Percentiles rank a stretch among this genome's conserved stretches.
phyloP scores from a whole-genome alignment of 805 yeast species.

The Candida tammaniensis region DNA sequence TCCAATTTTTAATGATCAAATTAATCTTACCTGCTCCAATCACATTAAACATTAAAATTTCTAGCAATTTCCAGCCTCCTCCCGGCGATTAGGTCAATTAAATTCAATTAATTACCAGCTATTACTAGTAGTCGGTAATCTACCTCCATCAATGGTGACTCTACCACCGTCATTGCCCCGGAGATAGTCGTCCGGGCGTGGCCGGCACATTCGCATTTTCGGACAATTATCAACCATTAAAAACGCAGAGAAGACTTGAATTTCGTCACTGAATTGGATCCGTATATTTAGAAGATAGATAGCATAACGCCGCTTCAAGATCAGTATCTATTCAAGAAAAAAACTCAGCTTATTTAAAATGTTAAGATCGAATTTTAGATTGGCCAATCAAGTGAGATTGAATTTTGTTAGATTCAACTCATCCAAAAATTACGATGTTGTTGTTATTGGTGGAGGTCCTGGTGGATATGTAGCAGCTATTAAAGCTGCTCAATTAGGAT shows the following conservation, averaged over 20 bases:
- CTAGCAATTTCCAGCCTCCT: no score
- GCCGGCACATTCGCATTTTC: conserved; percentile 6
- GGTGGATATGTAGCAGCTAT: conserved; percentile 99
- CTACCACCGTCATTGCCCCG: conserved; percentile 1
- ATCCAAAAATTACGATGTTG: conserved; percentile 71
- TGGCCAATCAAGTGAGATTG: neutral
- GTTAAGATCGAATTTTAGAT: conserved; percentile 18
- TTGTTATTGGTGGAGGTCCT: conserved; percentile 98
- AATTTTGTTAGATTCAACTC: conserved; percentile 42
- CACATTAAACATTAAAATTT: no score
- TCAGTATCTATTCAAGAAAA: neutral
- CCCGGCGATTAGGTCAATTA: no score
- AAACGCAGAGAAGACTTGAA: conserved; percentile 2
- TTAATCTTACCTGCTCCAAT: no score
- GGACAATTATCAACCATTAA: conserved; percentile 11
- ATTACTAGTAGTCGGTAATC: no score
- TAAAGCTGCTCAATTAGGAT: conserved; percentile 95
- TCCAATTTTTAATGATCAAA: no score
- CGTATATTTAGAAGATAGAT: no score
- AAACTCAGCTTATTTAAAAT: conserved; percentile 7
- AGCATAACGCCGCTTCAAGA: no score
- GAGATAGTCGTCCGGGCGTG: conserved; percentile 4
- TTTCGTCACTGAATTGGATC: no score
- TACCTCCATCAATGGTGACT: no score
- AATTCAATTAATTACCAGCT: no score